A percentile compares a stretch with the other conserved stretches of the same genome.
Evolutionary conservation across 2,329 filamentous ascomycete genomes (phyloP).

Genomic region (Pseudocercospora vitis): DNA sequence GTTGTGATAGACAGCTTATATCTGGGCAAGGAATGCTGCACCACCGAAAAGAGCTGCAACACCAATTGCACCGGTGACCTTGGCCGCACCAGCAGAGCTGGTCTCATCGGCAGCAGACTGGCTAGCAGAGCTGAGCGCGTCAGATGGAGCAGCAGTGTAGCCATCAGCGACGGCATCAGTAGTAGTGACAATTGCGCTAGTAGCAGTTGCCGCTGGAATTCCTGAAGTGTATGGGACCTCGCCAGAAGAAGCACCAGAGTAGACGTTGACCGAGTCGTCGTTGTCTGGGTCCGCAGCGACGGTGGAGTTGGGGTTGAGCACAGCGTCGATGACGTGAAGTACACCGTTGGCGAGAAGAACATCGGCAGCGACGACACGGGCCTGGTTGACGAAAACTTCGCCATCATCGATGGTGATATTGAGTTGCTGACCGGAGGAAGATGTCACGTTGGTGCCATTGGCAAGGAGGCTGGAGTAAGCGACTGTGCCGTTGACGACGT

Average conservation of each 20-base stretch:
- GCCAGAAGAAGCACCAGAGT: constrained; percentile 53
- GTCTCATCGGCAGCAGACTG: constrained; percentile 9
- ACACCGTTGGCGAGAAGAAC: constrained; percentile 49
- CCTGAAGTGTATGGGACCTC: constrained; percentile 58
- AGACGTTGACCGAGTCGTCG: constrained; percentile 51
- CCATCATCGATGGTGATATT: constrained; percentile 43
- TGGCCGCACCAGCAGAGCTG: constrained; percentile 28
- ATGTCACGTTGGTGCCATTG: constrained; percentile 39
- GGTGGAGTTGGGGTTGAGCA: constrained; percentile 58
- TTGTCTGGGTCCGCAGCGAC: constrained; percentile 45
- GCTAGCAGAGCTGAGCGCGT: constrained; percentile 14
- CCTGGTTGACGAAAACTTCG: constrained; percentile 47
- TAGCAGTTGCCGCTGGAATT: constrained; percentile 47
- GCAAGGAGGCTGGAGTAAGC: constrained; percentile 51
- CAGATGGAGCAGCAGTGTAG: constrained; percentile 21
- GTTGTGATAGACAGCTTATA: constrained; percentile 13
- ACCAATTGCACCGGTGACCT: constrained; percentile 46
- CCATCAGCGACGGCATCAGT: constrained; percentile 38
- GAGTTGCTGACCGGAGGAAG: constrained; percentile 41
- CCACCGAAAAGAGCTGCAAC: constrained; percentile 51
- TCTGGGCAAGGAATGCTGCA: constrained; percentile 37
- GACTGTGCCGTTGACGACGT: constrained; percentile 59
- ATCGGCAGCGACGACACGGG: constrained; percentile 44
- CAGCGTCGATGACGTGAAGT: constrained; percentile 56
- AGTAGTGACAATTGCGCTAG: constrained; percentile 24